These are phyloP conservation scores for Acacia melanoxylon DNA, from an alignment of 306 rosid genomes.

Conservation along the genomic window DNA sequence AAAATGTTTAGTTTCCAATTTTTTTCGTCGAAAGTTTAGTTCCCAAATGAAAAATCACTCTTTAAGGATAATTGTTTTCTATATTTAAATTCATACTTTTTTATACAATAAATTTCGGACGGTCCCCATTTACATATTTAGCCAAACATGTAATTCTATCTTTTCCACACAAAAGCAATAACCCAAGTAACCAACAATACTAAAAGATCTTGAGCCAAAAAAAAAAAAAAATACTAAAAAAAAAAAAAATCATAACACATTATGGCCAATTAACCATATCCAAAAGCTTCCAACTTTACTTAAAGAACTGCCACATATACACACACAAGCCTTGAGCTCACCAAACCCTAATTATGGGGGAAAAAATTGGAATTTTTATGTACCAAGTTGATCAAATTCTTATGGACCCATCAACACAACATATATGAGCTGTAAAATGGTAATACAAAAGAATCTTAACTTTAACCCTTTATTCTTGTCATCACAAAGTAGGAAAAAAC, in stretches of 20 bases:
- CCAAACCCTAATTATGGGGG: background rate
- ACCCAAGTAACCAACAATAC: background rate
- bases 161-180: background rate
- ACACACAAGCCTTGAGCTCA: background rate
- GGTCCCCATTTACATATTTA: background rate
- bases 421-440: conserved; percentile 21
- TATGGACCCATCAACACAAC: background rate
- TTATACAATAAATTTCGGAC: background rate
- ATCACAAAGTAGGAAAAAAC: conserved; percentile 13
- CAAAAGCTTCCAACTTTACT: background rate
- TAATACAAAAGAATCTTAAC: conserved; percentile 17
- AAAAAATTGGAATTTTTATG: background rate
- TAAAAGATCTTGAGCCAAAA: background rate
- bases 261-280: background rate
- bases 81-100: background rate
- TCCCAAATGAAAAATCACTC: background rate
- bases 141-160: background rate
- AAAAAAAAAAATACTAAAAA: background rate
- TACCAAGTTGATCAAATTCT: background rate
- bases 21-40: no score
- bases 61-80: background rate
- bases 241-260: background rate
- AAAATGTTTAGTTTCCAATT: background rate
- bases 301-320: background rate
- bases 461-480: conserved; percentile 30